Percentiles rank a stretch among this genome's conserved stretches.
Conservation (phyloP, 805 yeast genomes). For the Candida ovalis region DNA sequence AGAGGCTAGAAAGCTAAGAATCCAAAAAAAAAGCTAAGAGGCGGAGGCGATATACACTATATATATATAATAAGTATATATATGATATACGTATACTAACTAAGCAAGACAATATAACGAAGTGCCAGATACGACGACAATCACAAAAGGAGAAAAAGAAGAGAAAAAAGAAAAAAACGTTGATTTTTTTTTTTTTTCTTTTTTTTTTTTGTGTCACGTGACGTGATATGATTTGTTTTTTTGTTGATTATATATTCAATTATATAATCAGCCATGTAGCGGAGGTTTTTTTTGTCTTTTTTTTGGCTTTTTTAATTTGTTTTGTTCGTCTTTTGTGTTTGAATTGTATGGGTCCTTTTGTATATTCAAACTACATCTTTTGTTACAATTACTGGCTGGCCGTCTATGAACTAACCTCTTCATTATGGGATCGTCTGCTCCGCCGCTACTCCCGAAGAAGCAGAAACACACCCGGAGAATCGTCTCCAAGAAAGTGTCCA, state of each 20-base stretch:
- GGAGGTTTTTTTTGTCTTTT: background rate
- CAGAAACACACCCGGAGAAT: slow-evolving; percentile 23
- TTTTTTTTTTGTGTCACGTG: background rate
- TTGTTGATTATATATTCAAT: too few species aligned
- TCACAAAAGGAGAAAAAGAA: background rate
- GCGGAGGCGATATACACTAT: too few species aligned
- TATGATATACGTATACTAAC: too few species aligned
- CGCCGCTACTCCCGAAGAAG: background rate
- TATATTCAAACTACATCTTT: too few species aligned
- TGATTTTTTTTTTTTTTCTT: background rate
- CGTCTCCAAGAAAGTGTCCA: slow-evolving; percentile 59
- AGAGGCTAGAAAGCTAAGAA: background rate
- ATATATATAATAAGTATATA: too few species aligned
- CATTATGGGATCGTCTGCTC: background rate
- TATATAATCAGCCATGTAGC: too few species aligned
- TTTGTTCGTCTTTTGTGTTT: background rate
- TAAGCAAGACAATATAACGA: too few species aligned
- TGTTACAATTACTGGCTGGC: background rate
- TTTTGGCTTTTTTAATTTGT: background rate
- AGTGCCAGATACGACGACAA: too few species aligned
- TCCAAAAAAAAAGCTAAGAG: too few species aligned
- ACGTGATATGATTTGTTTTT: background rate
- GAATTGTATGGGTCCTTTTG: background rate
- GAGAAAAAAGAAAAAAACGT: background rate
- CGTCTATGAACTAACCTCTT: background rate